Percentiles rank a stretch among this genome's conserved stretches.
Conservation (phyloP, 2,329 filamentous ascomycete genomes). For the Pseudocercospora cruenta region DNA sequence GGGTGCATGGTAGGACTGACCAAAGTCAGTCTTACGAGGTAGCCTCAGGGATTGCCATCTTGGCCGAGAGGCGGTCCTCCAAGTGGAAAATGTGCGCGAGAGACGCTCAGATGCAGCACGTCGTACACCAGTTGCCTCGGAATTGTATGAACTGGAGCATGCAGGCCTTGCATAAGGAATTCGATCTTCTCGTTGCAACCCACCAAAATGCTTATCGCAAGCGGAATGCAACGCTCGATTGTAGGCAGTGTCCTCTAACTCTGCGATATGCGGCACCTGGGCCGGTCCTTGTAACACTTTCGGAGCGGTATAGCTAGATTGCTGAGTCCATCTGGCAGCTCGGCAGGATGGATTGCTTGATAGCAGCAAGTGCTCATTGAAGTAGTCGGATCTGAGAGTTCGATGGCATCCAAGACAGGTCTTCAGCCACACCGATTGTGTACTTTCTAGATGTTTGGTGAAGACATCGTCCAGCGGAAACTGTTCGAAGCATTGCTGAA, state of each 20-base stretch:
- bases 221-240: neutral
- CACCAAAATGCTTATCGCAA: neutral
- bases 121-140: neutral
- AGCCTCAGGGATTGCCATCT: neutral
- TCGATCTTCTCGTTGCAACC: neutral
- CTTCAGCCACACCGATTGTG: neutral
- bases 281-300: neutral
- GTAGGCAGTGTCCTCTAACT: neutral
- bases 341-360: neutral
- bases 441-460: neutral
- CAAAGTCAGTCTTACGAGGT: neutral
- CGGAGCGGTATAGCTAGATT: neutral
- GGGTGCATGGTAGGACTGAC: neutral
- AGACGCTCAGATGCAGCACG: neutral
- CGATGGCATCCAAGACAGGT: neutral
- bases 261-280: neutral
- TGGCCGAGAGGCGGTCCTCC: neutral
- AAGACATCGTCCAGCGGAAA: constrained; percentile 19
- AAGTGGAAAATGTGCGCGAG: neutral
- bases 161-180: neutral
- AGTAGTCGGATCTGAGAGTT: neutral
- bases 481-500: constrained; percentile 17
- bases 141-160: neutral
- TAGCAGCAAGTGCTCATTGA: neutral
- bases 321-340: neutral